phyloP scores from a whole-genome alignment of 768 basidiomycete genomes.

The Boletus subcaerulescens region DNA sequence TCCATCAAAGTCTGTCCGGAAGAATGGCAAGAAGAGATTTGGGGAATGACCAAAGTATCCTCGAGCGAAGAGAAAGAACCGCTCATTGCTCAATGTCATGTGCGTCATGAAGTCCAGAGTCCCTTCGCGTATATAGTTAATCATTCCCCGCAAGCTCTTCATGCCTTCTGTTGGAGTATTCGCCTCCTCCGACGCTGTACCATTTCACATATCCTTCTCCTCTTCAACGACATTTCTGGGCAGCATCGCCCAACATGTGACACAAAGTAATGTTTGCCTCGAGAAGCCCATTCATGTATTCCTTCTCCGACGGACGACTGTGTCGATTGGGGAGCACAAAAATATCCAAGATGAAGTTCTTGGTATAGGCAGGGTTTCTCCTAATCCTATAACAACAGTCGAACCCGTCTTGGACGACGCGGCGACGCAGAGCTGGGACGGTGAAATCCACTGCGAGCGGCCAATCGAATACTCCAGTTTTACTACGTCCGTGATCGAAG shows the following conservation, averaged over 20 bases:
- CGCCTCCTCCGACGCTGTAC: conserved; percentile 53
- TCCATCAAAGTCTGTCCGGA: conserved; percentile 28
- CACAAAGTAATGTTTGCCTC: conserved; percentile 7
- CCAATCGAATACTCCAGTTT: conserved; percentile 49
- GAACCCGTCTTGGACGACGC: conserved; percentile 24
- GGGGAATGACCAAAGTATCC: conserved; percentile 22
- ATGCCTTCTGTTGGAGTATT: conserved; percentile 60
- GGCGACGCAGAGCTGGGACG: conserved; percentile 59
- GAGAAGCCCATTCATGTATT: conserved; percentile 45
- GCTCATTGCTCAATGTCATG: conserved; percentile 29
- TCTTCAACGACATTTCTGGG: conserved; percentile 41
- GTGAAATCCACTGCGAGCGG: conserved; percentile 43
- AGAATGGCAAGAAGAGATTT: conserved; percentile 34
- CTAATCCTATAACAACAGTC: conserved; percentile 39
- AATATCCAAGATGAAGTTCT: conserved; percentile 32
- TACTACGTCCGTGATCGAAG: conserved; percentile 41
- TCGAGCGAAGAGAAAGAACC: conserved; percentile 4
- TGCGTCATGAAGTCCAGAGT: conserved; percentile 11
- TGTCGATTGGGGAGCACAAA: conserved; percentile 29
- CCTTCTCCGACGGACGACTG: conserved; percentile 51
- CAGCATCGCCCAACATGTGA: conserved; percentile 7
- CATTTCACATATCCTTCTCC: conserved; percentile 63
- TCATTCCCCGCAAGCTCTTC: conserved; percentile 45
- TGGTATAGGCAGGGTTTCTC: conserved; percentile 44
- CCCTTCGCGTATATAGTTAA: not conserved